Evolutionary conservation across 345 rosid species (phyloP), one percentile per base, ranked within the genome.

Genomic region (Xanthoceras sorbifolium): DNA sequence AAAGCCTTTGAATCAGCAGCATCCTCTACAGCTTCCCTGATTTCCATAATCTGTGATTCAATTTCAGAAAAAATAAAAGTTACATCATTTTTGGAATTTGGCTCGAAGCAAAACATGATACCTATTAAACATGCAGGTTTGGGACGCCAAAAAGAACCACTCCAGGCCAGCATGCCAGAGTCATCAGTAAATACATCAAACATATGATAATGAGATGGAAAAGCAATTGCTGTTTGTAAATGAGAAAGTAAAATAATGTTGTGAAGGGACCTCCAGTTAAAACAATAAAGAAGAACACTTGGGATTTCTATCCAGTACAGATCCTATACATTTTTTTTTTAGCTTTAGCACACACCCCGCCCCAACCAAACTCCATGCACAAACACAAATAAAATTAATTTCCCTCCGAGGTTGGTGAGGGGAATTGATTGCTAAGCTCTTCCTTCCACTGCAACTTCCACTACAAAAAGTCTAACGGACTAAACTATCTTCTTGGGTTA

Each of bases 11-110:
- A 81, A 78, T 87, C 88, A 26, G 87, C 54, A 40, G 98, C 94
- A 78, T 95, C 98, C 77, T 90, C 89, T 67, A 95, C 94, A 20
- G 91, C 88, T 89, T 93, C 98, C 81, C 99, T 91, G 72, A 95
- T 86, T 78, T 95, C 96, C 97, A 95, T 86, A 77, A 95, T 85
- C 99, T 95, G 88, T 76, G 74, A 65, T 64, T 68, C 75, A 77
- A 28, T 22, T 54, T 60, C 63, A 32, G 46, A 20, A 60, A 64
- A 32, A 18, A 26, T 5, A 48, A 77, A 9, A 48, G 25, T 29
- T 46, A 11, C 36, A 72, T 32, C 32, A 54, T 23, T 22, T 40
- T 12, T 9, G 20, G 8, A 57, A 25, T 18, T 25, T 38, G 36
- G n/a, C 42, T 48, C 23, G 1, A 66, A 70, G 6, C 26, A 70